Conservation (phyloP, 2,329 filamentous ascomycete genomes). For the Trichoderma atroviride region DNA sequence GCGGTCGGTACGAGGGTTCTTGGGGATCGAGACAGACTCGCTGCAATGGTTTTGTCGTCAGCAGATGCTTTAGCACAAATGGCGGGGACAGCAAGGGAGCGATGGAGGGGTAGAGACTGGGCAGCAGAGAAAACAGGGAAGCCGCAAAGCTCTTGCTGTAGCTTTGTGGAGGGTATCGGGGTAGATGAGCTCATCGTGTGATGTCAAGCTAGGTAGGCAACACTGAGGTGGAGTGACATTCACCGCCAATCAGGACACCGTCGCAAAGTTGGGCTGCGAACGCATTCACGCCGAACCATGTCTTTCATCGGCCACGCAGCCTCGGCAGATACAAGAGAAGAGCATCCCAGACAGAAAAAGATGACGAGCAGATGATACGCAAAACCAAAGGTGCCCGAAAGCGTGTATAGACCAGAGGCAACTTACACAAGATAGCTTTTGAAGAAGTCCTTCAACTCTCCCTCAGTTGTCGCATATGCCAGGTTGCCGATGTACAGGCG, state of each 20-base stretch:
- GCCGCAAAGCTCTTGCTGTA: neutral
- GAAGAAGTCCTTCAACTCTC: constrained; percentile 99
- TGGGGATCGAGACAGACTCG: constrained; percentile 98
- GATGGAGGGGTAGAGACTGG: neutral
- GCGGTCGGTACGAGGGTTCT: constrained; percentile 98
- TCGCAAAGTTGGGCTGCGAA: constrained; percentile 19
- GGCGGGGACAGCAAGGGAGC: neutral
- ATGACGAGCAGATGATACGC: neutral
- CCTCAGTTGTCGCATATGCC: constrained; percentile 99
- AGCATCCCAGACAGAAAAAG: neutral
- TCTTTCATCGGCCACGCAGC: neutral
- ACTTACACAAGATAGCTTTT: constrained; percentile 99
- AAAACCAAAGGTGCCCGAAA: neutral
- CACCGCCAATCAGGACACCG: constrained; percentile 25
- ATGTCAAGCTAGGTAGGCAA: constrained; percentile 2
- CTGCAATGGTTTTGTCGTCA: constrained; percentile 53
- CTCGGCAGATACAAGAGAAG: neutral
- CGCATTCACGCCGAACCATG: neutral
- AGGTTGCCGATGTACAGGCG: constrained; percentile 99
- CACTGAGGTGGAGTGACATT: constrained; percentile 22
- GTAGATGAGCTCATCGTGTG: constrained; percentile 9
- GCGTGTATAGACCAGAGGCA: constrained; percentile 4
- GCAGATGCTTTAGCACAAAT: neutral
- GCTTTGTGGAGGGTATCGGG: neutral
- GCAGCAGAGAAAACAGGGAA: neutral